Conservation (phyloP, 805 yeast genomes). For the Danielia oregonensis region DNA sequence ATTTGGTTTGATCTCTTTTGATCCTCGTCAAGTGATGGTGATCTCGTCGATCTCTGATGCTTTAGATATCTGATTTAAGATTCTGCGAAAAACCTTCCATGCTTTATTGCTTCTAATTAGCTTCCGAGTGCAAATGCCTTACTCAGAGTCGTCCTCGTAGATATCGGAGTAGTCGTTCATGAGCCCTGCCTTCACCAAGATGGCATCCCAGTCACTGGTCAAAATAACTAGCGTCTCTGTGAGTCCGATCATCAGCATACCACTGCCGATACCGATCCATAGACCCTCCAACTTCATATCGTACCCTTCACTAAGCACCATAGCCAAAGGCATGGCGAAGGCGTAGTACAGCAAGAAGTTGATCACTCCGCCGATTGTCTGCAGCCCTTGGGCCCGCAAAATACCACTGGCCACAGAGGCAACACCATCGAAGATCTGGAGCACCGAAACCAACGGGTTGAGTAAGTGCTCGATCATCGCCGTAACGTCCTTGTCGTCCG, state of each 20-base stretch:
- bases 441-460: constrained; percentile 57
- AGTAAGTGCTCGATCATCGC: constrained; percentile 49
- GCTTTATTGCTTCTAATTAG: no score
- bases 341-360: constrained; percentile 70
- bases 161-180: constrained; percentile 12
- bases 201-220: constrained; percentile 50
- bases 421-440: constrained; percentile 67
- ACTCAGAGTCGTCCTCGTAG: no score
- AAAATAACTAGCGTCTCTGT: constrained; percentile 46
- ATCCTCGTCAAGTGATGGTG: no score
- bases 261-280: constrained; percentile 73
- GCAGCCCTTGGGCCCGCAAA: constrained; percentile 73
- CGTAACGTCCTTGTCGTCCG: constrained; percentile 58
- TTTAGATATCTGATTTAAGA: no score
- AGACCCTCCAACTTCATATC: constrained; percentile 55
- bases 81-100: no score
- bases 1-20: no score
- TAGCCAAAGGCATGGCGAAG: constrained; percentile 66
- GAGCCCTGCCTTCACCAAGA: constrained; percentile 32
- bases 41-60: no score
- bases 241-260: constrained; percentile 52
- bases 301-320: constrained; percentile 45
- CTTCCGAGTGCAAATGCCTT: no score
- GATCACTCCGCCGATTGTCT: constrained; percentile 65
- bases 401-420: constrained; percentile 72